phyloP scores from a whole-genome alignment of 352 stramenopile species.

The Phytophthora pluvialis region DNA sequence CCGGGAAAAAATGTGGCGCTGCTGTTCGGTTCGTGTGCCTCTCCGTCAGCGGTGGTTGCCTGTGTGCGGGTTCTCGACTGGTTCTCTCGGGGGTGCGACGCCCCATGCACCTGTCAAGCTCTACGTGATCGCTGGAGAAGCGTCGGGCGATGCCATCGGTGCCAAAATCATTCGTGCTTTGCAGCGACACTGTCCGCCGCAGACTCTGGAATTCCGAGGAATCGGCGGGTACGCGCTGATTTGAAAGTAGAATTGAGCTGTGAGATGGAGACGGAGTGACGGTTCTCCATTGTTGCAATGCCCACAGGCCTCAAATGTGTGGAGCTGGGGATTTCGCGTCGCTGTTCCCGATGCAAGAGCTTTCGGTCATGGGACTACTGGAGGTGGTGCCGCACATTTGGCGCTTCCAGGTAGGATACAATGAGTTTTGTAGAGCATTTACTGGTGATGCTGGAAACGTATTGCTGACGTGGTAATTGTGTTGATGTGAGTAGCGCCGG shows the following conservation, averaged over 20 bases:
- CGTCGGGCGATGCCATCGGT: conserved; percentile 80
- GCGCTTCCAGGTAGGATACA: conserved; percentile 45
- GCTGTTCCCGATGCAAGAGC: conserved; percentile 74
- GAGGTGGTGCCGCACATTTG: conserved; percentile 71
- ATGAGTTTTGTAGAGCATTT: not conserved
- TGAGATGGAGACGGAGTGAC: not conserved
- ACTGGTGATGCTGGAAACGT: too few relatives aligned
- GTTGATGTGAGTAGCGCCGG: conserved; percentile 34
- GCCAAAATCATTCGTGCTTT: conserved; percentile 71
- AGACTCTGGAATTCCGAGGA: conserved; percentile 52
- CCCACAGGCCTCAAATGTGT: conserved; percentile 56
- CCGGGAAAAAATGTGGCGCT: conserved; percentile 31
- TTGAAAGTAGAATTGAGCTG: not conserved
- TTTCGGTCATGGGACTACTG: conserved; percentile 79
- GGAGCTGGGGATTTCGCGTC: conserved; percentile 52
- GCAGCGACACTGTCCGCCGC: conserved; percentile 22
- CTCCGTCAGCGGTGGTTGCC: conserved; percentile 3
- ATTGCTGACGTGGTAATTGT: too few relatives aligned
- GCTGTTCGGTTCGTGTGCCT: conserved; percentile 8
- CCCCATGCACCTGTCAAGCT: conserved; percentile 31
- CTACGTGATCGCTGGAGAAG: conserved; percentile 77
- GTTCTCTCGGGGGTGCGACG: not conserved
- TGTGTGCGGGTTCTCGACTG: conserved; percentile 26
- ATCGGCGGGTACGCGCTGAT: conserved; percentile 75
- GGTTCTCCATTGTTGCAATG: conserved; percentile 3